Evolutionary conservation across 805 yeast species (phyloP), one percentile per base, ranked within the genome.

Genomic region (Hanseniaspora singularis): DNA sequence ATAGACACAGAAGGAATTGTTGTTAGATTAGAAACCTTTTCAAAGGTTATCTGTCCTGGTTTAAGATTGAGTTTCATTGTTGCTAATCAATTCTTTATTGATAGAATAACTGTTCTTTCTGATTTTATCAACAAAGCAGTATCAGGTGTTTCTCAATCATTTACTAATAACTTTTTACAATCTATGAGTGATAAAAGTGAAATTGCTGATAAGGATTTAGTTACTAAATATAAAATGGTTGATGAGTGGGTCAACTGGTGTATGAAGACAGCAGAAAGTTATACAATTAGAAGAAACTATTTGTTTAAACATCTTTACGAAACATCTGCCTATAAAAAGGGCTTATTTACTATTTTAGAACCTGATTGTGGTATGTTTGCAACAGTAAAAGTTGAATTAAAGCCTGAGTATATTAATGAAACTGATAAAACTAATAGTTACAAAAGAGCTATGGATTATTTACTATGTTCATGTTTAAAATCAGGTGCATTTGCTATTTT

Each of bases 341-440:
- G 69, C 0, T 63, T 63, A 23, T 55, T 76, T 39, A 59, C 61
- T 6, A 63, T 70, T 3, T 59, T 75, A 48, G 76, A 71, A 45
- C 77, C 80, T 3, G 62, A 66, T n/a, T 77, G 79, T 19, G 82
- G 82, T 20, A 76, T 77, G 81, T 76, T 77, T 61, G 73, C 73
- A 34, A 57, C 71, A 8, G 58, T 74, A 2, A 52, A 67, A 19
- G 46, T 76, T 43, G 68, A 68, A 45, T 61, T 65, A 49, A 38
- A 38, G 11, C 42, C 46, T 11, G 36, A 30, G 14, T 43, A 41
- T n/a, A 30, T 14, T 12, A 22, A 26, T 10, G 27, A 19, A 18
- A 30, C 11, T 4, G 38, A 18, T n/a, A 15, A 7, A 5, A 24
- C 16, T 9, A 12, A 31, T n/a, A n/a, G 12, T 9, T 20, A 20